phyloP scores from a whole-genome alignment of 2,329 filamentous ascomycete species.

The Pyrenophora graminea region DNA sequence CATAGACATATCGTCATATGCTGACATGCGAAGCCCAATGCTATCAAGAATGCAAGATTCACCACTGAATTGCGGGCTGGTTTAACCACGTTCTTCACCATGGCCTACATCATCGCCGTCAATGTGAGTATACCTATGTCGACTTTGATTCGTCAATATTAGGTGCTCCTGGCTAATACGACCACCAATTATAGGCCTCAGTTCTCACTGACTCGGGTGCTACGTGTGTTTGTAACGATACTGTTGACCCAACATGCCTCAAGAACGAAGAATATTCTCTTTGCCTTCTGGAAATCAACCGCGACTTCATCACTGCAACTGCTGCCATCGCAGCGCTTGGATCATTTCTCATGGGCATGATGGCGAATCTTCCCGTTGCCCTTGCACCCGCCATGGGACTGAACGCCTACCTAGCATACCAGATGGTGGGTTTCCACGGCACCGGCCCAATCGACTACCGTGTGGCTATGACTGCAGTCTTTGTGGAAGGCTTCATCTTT shows the following conservation, averaged over 20 bases:
- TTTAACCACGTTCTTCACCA: constrained; percentile 67
- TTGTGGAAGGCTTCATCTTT: constrained; percentile 87
- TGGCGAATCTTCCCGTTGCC: constrained; percentile 78
- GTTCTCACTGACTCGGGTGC: constrained; percentile 74
- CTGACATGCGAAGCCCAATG: constrained; percentile 58
- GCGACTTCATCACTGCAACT: constrained; percentile 82
- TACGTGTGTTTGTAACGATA: constrained; percentile 71
- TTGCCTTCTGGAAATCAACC: constrained; percentile 67
- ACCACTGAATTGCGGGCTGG: constrained; percentile 84
- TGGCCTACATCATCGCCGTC: constrained; percentile 65
- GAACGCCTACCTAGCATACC: constrained; percentile 88
- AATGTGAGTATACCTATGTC: constrained; percentile 49
- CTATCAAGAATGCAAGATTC: constrained; percentile 75
- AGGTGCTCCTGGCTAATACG: neutral
- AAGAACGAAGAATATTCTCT: constrained; percentile 63
- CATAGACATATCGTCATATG: neutral
- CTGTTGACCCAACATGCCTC: constrained; percentile 56
- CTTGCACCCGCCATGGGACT: constrained; percentile 77
- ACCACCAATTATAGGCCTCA: constrained; percentile 41
- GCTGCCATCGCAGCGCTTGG: constrained; percentile 81
- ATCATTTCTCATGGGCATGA: constrained; percentile 78
- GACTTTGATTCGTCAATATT: constrained; percentile 36
- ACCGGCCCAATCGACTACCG: constrained; percentile 68
- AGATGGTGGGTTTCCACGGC: constrained; percentile 77
- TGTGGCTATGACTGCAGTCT: constrained; percentile 81